Base-by-base conservation (phyloP, 345 rosid species). In the Eucalyptus tenuipes region DNA sequence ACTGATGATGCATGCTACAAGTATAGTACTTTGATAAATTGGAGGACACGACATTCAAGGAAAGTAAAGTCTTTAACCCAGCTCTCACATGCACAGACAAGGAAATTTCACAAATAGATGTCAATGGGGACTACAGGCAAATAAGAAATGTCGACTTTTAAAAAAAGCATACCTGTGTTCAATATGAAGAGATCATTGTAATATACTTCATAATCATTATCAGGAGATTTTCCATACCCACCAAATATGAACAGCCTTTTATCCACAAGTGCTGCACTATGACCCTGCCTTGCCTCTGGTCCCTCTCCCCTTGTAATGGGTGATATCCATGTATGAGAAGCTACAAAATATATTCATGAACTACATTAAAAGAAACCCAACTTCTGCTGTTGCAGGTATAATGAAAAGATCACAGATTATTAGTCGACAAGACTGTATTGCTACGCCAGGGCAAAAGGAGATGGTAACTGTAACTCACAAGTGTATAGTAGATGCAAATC, bases 271-370 rank as follows among this genome's bases (percentile, higher is more conserved):
- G 98, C 95, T 79, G 99, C 98, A 91, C 93, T 92, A 90, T 98
- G 99, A 90, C 98, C 98, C 92, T 98, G 98, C 89, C 99, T 95
- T 87, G 98, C 96, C 92, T 93, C 45, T 14, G 99, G 99, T 86
- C 94, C 99, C 49, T 96, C 97, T 31, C 99, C 99, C 90, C 97
- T 96, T 88, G 94, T 94, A 87, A 91, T 93, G 15, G 99, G 99
- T 84, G 97, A 93, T 89, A 91, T 91, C 99, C 99, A 98, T 57
- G 98, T 93, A 90, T 95, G 96, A 40, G 97, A 92, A 92, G 96
- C 99, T 98, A 90, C 66, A 91, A 87, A 42, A 87, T 31, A 55
- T 64, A 15, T 47, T 53, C n/a, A 4, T n/a, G 2, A 52, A 61
- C 7, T 11, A 52, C 47, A 88, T 52, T 57, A 85, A 55, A 15